A percentile compares a stretch with the other conserved stretches of the same genome.
Evolutionary conservation across 768 basidiomycete species (phyloP).

Genomic region (Dioszegia hungarica): DNA sequence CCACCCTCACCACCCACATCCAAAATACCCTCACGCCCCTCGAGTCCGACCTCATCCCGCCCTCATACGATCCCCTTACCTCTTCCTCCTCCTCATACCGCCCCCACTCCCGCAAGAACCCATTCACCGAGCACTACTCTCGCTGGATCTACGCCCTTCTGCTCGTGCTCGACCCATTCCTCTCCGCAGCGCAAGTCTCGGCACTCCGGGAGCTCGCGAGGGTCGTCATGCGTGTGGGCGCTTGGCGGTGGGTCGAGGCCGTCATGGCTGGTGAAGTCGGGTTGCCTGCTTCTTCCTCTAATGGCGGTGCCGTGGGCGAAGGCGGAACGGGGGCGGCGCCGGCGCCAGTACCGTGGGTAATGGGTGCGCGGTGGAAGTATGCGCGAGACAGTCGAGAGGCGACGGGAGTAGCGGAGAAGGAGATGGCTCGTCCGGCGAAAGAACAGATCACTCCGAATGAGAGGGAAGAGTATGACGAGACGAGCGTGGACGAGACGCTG

Average conservation of each 20-base stretch:
- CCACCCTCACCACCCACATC: constrained; percentile 15
- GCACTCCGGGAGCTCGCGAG: constrained; percentile 36
- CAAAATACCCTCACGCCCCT: constrained; percentile 11
- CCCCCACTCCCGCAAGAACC: constrained; percentile 10
- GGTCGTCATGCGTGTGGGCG: constrained; percentile 28
- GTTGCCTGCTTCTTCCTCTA: background rate
- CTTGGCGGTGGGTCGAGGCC: constrained; percentile 34
- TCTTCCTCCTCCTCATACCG: background rate
- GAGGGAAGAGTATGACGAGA: constrained; percentile 18
- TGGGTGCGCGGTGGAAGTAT: constrained; percentile 5
- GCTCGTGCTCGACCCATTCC: constrained; percentile 27
- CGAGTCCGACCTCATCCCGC: constrained; percentile 8
- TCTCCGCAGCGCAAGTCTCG: constrained; percentile 28
- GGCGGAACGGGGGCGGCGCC: constrained; percentile 4
- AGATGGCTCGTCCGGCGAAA: background rate
- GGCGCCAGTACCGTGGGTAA: constrained; percentile 2
- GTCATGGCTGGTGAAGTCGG: constrained; percentile 19
- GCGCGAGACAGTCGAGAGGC: background rate
- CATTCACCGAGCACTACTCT: constrained; percentile 24
- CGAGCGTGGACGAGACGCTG: constrained; percentile 29
- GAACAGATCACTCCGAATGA: background rate
- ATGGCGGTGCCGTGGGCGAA: too few species aligned
- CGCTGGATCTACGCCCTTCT: constrained; percentile 43
- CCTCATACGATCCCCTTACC: background rate
- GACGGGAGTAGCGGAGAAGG: background rate